phyloP scores from a whole-genome alignment of 2,329 filamentous ascomycete genomes.

The Botrytis cinerea region DNA sequence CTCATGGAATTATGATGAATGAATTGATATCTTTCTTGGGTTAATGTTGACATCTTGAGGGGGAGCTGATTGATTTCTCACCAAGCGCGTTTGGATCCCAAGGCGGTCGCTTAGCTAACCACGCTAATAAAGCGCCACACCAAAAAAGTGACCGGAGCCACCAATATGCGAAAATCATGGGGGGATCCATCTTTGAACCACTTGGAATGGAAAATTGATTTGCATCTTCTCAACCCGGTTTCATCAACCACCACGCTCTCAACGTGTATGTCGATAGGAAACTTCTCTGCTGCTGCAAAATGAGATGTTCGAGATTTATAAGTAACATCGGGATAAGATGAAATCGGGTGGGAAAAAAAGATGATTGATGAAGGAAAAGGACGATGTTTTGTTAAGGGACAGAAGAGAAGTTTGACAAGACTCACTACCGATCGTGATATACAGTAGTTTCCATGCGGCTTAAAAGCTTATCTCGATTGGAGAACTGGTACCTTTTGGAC shows the following conservation, averaged over 20 bases:
- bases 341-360: slow-evolving; percentile 1
- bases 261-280: not conserved
- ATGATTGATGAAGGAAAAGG: not conserved
- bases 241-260: not conserved
- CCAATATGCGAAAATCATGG: not conserved
- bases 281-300: not conserved
- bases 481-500: slow-evolving; percentile 19
- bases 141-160: not conserved
- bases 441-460: slow-evolving; percentile 27
- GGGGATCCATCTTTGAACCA: slow-evolving; percentile 2
- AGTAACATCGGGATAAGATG: not conserved
- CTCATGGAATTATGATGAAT: slow-evolving; percentile 16
- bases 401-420: slow-evolving; percentile 11
- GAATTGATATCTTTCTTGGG: slow-evolving; percentile 4
- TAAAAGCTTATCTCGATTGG: slow-evolving; percentile 33
- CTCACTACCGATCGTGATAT: slow-evolving; percentile 22
- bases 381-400: not conserved
- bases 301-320: not conserved
- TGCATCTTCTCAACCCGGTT: not conserved
- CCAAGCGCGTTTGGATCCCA: slow-evolving; percentile 19
- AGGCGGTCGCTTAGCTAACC: slow-evolving; percentile 16
- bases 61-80: slow-evolving; percentile 25
- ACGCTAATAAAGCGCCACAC: slow-evolving; percentile 20
- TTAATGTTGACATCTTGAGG: slow-evolving; percentile 17
- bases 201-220: not conserved